Evolutionary conservation across 2,329 filamentous ascomycete species (phyloP), one percentile per base, ranked within the genome.

Genomic region (Beauveria sp.): DNA sequence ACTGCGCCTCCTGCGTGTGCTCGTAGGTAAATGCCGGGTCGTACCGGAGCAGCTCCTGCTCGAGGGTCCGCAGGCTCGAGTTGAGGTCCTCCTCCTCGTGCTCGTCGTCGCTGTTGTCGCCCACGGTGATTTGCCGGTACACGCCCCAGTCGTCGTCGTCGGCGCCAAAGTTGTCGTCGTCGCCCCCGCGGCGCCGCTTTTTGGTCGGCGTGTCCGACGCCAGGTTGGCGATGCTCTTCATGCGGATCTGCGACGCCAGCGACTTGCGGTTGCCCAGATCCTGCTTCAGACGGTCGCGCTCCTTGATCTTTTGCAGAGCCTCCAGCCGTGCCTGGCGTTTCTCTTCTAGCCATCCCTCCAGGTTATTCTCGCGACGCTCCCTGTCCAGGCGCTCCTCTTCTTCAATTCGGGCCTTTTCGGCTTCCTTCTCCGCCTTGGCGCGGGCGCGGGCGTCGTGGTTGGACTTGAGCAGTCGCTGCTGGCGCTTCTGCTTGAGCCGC

Each of bases 81-180:
- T 85, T 83, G 0, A 96, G 83, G 69, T 98, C 93, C 73, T 93
- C 90, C 71, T 98, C 93, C 71, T 96, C 93, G 56, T 96, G 92
- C 69, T 93, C 90, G 67, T 97, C 93, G 65, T 95, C 91, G 70
- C 89, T 91, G 67, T 82, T 82, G 8, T 89, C 88, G 56, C 91
- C 92, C 1, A 90, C 91, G 2, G 91, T 90, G 62, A 98, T 96
- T 46, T 91, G 91, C 59, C 95, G 88, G 75, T 99, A 99, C 16
- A 99, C 91, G 62, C 91, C 91, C 95, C 95, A 99, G 74, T 99
- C 95, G 62, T 96, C 93, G 70, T 99, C 95, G 73, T 99, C 93
- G 55, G 93, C 93, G 62, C 95, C 95, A 71, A 99, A 99, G 64
- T 91, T 92, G 72, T 99, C 95, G 69, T 99, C 95, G 71, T 98